Evolutionary conservation across 108 stramenopile species (phyloP), one percentile per base, ranked within the genome.

Genomic region (Stephanodiscus minutulus): DNA sequence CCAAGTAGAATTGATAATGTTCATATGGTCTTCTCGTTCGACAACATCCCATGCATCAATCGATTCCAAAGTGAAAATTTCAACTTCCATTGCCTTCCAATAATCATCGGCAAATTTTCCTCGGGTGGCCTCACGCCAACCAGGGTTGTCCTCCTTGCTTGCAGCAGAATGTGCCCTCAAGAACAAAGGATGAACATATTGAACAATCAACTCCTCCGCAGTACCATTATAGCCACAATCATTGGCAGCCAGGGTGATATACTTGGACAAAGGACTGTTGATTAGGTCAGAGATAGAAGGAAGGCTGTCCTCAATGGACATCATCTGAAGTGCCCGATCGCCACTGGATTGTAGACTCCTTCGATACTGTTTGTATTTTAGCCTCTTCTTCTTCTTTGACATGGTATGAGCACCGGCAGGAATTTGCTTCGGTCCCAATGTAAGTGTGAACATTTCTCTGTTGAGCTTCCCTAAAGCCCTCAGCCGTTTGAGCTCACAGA

Each of bases 211-310:
- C 43, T 44, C 43, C 33, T 0, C 50, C 24, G 50, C 20, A 24
- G 50, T 52, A 21, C 50, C 50, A 52, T 25, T 18, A 25, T 52
- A 52, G 4, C 50, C 50, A 20, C 50, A 52, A 25, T 52, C 50
- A 25, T 52, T 52, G 24, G 50, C 50, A 20, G 50, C 50, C 20
- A 52, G 50, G 24, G 50, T 52, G 50, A 52, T 52, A 25, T 52
- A 52, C 18, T 52, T 52, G 50, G 50, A 21, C 84, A 85, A 6
- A 68, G 74, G 13, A 44, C 50, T 52, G 9, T 21, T 24, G 0
- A 52, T 52, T 1, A 41, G 47, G 6, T 64, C 44, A 27, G 47
- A 37, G 28, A 64, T 43, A 21, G 46, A 24, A 21, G 63, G 25
- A 47, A 17, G 46, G 5, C 8, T 35, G 22, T 64, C 63, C 11